phyloP scores from a whole-genome alignment of 495 filamentous ascomycete species.

The Talaromyces wortmannii region DNA sequence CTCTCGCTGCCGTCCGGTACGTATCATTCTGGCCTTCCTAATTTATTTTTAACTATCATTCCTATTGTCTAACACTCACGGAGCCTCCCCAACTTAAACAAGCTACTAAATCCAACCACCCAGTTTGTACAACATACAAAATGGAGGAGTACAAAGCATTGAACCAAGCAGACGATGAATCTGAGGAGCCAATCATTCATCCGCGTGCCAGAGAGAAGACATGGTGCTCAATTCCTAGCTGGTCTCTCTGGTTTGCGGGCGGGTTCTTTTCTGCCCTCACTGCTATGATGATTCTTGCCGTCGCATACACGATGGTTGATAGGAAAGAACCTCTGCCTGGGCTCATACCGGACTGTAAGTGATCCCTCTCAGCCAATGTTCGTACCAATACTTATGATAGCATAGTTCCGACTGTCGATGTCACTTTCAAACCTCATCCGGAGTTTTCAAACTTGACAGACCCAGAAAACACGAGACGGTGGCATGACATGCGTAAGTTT shows the following conservation, averaged over 20 bases:
- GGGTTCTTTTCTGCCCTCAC: neutral
- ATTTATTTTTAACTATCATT: no score
- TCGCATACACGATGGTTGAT: neutral
- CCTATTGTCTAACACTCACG: no score
- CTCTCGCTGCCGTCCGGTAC: no score
- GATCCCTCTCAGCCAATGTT: neutral
- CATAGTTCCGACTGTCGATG: neutral
- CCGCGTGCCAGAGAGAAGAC: neutral
- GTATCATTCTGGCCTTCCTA: no score
- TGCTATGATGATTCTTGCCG: neutral
- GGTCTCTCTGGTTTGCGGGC: neutral
- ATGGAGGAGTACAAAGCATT: constrained; percentile 2
- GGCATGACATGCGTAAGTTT: neutral
- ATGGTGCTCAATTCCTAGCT: neutral
- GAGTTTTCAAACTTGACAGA: neutral
- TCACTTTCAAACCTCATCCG: neutral
- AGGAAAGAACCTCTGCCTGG: neutral
- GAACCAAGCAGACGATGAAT: neutral
- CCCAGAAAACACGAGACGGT: neutral
- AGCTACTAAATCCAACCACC: no score
- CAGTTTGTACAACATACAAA: no score
- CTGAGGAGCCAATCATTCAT: neutral
- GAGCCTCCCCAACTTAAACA: no score
- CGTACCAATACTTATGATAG: neutral
- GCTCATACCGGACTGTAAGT: neutral